Evolutionary conservation across 1,284 basidiomycete species (phyloP), one percentile per base, ranked within the genome.

Genomic region (Ustilago curta): DNA sequence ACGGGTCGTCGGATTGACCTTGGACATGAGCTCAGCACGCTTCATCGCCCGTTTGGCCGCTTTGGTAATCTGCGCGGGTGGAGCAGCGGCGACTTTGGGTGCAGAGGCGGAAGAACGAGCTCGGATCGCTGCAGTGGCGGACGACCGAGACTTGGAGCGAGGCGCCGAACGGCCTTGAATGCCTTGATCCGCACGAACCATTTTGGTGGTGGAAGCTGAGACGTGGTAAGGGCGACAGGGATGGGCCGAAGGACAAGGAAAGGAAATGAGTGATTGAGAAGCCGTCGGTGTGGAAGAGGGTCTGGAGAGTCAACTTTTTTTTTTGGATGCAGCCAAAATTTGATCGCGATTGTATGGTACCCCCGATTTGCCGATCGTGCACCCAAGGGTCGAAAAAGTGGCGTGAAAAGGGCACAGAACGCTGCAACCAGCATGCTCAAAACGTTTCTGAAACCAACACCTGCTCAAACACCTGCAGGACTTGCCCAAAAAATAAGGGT

Each of bases 31-130:
- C 45, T 75, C 72, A 25, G 62, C 59, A 21, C 76, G 71, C 56
- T 78, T 79, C 47, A 71, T 49, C 9, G 78, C 76, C 6, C 78
- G 65, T 43, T 79, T 79, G 43, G 70, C 72, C 8, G 78, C 75
- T 48, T 79, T 79, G 50, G 65, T 69, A 53, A 78, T 70, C 31
- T 76, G 68, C 2, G 60, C 63, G 1, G 64, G 57, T 25, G 60
- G 68, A 5, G 68, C 59, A 48, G 56, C 42, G 3, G 63, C 35
- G 25, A 39, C 48, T n/a, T 59, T 67, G 27, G 70, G 49, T 27
- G 63, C 43, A 0, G 59, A 39, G 11, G 52, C 53, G 32, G 63
- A 55, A 16, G 63, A 51, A 27, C 59, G 56, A 14, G 59, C 53
- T 39, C 59, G 53, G 19, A 66, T 49, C 6, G 53, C 32, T n/a